These are phyloP conservation scores for Cyberlindnera maclurae DNA, from an alignment of 805 yeast genomes.

Conservation along the genomic window DNA sequence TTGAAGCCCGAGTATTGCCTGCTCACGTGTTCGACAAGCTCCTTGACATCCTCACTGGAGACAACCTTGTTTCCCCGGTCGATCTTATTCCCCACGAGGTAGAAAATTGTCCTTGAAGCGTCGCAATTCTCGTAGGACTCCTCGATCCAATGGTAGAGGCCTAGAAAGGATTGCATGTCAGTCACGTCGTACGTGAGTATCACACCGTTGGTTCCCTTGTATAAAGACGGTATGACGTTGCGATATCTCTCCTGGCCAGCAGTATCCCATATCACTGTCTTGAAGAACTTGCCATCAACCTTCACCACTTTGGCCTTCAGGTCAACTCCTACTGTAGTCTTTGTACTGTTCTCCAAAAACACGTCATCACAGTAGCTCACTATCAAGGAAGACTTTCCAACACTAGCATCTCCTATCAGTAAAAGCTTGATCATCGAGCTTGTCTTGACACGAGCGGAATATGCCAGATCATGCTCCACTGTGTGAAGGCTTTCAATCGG, in stretches of 20 bases:
- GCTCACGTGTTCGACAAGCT: constrained; percentile 26
- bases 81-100: constrained; percentile 40
- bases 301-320: constrained; percentile 36
- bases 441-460: constrained; percentile 10
- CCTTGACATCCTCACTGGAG: constrained; percentile 31
- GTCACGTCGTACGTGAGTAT: constrained; percentile 38
- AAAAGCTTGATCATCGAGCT: constrained; percentile 29
- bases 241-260: constrained; percentile 46
- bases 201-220: constrained; percentile 41
- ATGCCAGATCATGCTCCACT: constrained; percentile 18
- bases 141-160: constrained; percentile 34
- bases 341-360: constrained; percentile 27
- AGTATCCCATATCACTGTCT: constrained; percentile 42
- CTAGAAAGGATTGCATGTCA: constrained; percentile 30
- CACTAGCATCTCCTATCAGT: constrained; percentile 40
- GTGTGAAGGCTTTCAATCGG: constrained; percentile 9
- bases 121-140: constrained; percentile 34
- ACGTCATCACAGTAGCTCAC: constrained; percentile 34
- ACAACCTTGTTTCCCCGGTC: constrained; percentile 33
- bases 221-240: constrained; percentile 37
- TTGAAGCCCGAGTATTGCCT: constrained; percentile 23
- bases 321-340: constrained; percentile 41
- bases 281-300: constrained; percentile 36
- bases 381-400: constrained; percentile 42
- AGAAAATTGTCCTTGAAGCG: constrained; percentile 28